Base-by-base conservation (phyloP, 441 rosid genomes). In the Macaranga tanarius region DNA sequence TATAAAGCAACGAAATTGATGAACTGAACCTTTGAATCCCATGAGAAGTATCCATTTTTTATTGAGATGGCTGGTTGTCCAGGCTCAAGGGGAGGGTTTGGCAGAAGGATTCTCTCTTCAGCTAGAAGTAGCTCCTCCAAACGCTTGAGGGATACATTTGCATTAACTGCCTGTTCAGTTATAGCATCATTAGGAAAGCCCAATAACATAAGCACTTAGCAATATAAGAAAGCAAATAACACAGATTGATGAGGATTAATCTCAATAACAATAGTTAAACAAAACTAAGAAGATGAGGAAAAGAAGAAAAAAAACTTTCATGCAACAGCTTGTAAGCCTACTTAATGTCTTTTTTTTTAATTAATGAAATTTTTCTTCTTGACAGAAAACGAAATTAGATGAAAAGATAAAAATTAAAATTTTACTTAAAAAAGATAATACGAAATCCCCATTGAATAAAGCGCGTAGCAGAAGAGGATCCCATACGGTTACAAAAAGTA, bases 61-160 rank as follows among this genome's bases (percentile, higher is more conserved):
- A 96, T 91, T 67, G 95, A 89, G 73, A 96, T 78, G 52, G 95
- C 99, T 38, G 99, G 94, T 71, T 77, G 77, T 73, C 76, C 89
- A 73, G 88, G 87, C 76, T 90, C 94, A 75, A 85, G 86, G 55
- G 97, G 97, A 72, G 98, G 99, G 77, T 96, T 96, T 23, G 98
- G 98, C 62, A 87, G 84, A 77, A 94, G 96, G 80, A 89, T 71
- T 82, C 99, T 88, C 83, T 94, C 99, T 76, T 96, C 99, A 19
- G 94, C 84, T 73, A 88, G 86, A 73, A 96, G 83, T 62, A 91
- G 89, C 78, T 94, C 99, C 87, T 96, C 99, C 82, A 96, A 48
- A 74, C 99, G 99, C 75, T 87, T 91, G 63, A 96, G 77, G 65
- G 99, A 96, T 65, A 94, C 97, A 82, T 92, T 88, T 62, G 99